Evolutionary conservation across 1,284 basidiomycete genomes (phyloP).

Genomic region (Boletus mariae): DNA sequence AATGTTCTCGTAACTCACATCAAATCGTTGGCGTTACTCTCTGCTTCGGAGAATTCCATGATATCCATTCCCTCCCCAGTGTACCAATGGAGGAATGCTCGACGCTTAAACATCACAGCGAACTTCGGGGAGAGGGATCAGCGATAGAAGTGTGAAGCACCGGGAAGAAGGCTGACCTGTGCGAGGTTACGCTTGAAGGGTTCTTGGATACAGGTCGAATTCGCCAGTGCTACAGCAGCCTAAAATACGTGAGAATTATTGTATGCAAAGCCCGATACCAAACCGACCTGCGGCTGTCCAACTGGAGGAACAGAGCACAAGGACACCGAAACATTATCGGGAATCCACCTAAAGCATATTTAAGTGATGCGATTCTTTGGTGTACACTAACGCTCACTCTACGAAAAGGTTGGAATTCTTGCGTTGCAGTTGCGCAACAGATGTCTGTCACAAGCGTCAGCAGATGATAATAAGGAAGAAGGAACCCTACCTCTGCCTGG

Average conservation of each 20-base stretch:
- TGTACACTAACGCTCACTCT: constrained; percentile 46
- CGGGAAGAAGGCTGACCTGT: constrained; percentile 38
- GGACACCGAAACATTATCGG: constrained; percentile 79
- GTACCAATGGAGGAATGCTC: constrained; percentile 90
- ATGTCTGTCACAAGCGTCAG: constrained; percentile 31
- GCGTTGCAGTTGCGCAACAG: constrained; percentile 56
- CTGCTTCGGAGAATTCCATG: constrained; percentile 91
- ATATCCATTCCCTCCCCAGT: constrained; percentile 88
- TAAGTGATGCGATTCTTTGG: neutral
- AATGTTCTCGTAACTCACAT: constrained; percentile 50
- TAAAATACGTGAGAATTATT: constrained; percentile 25
- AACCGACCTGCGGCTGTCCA: constrained; percentile 63
- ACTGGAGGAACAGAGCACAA: constrained; percentile 82
- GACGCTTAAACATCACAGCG: constrained; percentile 75
- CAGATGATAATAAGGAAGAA: neutral
- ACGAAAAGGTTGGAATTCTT: constrained; percentile 77
- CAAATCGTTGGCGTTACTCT: constrained; percentile 78
- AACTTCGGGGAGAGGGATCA: constrained; percentile 48
- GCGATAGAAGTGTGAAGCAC: constrained; percentile 11
- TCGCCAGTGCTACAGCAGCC: constrained; percentile 77
- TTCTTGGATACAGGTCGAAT: constrained; percentile 88
- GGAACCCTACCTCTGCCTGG: constrained; percentile 36
- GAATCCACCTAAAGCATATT: constrained; percentile 63
- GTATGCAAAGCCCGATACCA: neutral
- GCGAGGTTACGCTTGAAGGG: constrained; percentile 79